Conservation (phyloP, 2,329 filamentous ascomycete species). For the Trichoderma koningiopsis region DNA sequence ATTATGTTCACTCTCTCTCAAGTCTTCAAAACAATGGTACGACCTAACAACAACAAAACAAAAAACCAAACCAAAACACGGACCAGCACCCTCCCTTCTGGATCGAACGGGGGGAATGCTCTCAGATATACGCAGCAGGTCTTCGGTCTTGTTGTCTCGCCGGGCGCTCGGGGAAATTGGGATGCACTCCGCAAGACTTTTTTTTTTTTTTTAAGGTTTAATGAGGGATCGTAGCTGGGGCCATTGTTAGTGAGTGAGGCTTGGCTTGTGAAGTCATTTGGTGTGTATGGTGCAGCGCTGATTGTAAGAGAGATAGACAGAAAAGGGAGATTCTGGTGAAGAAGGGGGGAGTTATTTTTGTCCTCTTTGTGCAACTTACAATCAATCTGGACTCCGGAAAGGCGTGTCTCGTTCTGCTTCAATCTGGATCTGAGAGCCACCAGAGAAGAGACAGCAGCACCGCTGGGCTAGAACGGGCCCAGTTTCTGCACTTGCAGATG, state of each 20-base stretch:
- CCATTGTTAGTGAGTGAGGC: slow-evolving; percentile 1
- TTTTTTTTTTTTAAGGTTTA: not conserved
- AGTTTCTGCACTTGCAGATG: not conserved
- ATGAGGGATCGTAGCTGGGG: slow-evolving; percentile 16
- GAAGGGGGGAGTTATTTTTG: not conserved
- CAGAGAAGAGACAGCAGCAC: not conserved
- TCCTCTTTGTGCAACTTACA: not conserved
- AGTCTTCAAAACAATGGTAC: slow-evolving; percentile 1
- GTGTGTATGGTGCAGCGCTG: not conserved
- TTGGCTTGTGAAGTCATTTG: not conserved
- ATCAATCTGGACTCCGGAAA: not conserved
- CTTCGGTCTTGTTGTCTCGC: not conserved
- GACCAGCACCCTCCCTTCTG: not conserved
- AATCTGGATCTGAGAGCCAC: not conserved
- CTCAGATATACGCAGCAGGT: not conserved
- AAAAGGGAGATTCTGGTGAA: not conserved
- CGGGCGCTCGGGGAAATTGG: slow-evolving; percentile 11
- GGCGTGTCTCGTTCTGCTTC: not conserved
- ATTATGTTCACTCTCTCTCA: not conserved
- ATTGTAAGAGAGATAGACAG: not conserved
- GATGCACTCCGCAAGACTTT: not conserved
- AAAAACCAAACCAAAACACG: slow-evolving; percentile 15
- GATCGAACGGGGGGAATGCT: not conserved
- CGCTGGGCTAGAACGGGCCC: not conserved
- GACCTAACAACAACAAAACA: slow-evolving; percentile 11